Base-by-base conservation (phyloP, 1,139 yeast genomes). In the Hemisphaericaspora xylofermentans region DNA sequence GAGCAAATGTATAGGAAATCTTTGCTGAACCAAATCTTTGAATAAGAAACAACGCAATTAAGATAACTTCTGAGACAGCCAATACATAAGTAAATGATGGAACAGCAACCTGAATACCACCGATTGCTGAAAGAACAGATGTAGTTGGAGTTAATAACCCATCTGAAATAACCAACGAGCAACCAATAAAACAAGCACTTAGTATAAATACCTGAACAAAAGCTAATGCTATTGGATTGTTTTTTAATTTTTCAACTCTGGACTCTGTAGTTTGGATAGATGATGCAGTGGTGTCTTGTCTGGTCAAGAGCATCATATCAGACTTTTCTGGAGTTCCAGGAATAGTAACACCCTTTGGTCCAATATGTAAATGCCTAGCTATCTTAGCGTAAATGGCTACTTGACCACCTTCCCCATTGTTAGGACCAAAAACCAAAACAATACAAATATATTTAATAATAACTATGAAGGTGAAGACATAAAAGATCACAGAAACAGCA, bases 131-230 rank as follows among this genome's bases (percentile, higher is more conserved):
- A 42, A 79, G 64, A 1, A 80, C 80, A 1, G 84, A 78, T 3
- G 82, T 77, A 2, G 84, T 78, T 21, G 85, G 84, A 3, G 84
- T 80, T 46, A 80, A 64, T 43, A 80, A 60, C 6, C 84, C 84
- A 57, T 80, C 84, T 3, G 81, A 72, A 36, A 79, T 62, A 16
- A 79, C 79, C 51, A 80, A 61, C 0, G 81, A 62, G 52, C 82
- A 76, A 3, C 84, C 84, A 34, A 76, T 43, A 45, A 79, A 76
- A 47, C 82, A 75, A 8, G 68, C 55, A n/a, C 55, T 52, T 39
- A 73, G 52, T 28, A 69, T 65, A 28, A 68, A 50, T 19, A 45
- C 51, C 7, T 73, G 66, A 3, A 74, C 52, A 12, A 53, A 30
- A 31, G 55, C 58, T 21, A 62, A 56, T 29, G 65, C 44, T 2